Evolutionary conservation across 257 asterid species (phyloP), one percentile per base, ranked within the genome.

Genomic region (Agastache rugosa): DNA sequence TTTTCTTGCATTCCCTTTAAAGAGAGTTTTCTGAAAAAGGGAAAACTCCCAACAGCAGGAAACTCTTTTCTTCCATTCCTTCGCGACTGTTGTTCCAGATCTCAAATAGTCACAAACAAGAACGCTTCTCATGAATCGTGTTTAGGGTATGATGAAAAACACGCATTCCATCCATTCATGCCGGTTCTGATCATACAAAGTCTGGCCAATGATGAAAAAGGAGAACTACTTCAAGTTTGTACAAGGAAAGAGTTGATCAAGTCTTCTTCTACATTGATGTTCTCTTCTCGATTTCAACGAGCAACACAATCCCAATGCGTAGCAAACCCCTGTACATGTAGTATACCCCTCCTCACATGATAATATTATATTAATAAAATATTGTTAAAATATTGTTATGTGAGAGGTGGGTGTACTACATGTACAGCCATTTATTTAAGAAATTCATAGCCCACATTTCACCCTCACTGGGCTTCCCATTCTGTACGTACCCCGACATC

Each of bases 401-500:
- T n/a, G n/a, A n/a, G n/a, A n/a, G n/a, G n/a, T n/a, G n/a, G n/a
- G n/a, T n/a, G n/a, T n/a, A n/a, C n/a, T n/a, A n/a, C n/a, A n/a
- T n/a, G n/a, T n/a, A n/a, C n/a, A n/a, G n/a, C n/a, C n/a, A n/a
- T n/a, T n/a, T n/a, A n/a, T n/a, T n/a, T n/a, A n/a, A 16, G 11
- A 85, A 27, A 20, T 77, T 77, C 66, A 15, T 16, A 16, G 54
- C 71, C 82, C 70, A 59, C 93, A 90, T 85, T 64, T 87, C 86
- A 29, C 63, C 96, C 61, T 82, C 93, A 17, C 72, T 78, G 0
- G 96, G 86, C 76, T 75, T 79, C 51, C 91, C 93, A 19, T 90
- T 92, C 83, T 87, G 93, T 2, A 85, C 90, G 58, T 88, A 88
- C 47, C 95, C 96, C 0, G 92, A 88, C 66, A 92, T 85, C 79